Conservation (phyloP, 202 grass and related monocot genomes). For the Digitaria exilis region DNA sequence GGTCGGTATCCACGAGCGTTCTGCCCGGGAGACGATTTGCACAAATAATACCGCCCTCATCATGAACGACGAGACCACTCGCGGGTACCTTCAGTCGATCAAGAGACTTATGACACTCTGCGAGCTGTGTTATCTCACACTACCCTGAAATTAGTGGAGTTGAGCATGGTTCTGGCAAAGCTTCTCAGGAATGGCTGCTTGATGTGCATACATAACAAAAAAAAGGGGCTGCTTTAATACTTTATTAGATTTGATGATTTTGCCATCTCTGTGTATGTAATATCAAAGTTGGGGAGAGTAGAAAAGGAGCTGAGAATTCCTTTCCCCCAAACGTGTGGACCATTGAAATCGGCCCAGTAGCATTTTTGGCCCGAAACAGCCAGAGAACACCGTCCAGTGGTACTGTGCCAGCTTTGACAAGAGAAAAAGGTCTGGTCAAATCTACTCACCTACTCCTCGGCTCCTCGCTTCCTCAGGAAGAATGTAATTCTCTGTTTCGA, state of each 20-base stretch:
- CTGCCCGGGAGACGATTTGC: conserved; percentile 88
- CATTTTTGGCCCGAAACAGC: too few species aligned
- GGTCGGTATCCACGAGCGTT: conserved; percentile 97
- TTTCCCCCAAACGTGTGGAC: too few species aligned
- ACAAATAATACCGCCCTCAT: conserved; percentile 82
- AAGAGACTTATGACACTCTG: conserved; percentile 93
- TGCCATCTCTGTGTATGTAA: conserved; percentile 30
- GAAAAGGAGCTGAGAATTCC: too few species aligned
- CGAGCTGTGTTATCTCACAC: conserved; percentile 64
- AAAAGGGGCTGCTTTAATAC: conserved; percentile 31
- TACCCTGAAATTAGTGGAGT: conserved; percentile 87
- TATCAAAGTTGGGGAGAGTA: too few species aligned
- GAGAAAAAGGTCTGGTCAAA: too few species aligned
- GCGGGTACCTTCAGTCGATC: conserved; percentile 77
- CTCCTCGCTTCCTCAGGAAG: too few species aligned
- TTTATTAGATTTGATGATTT: conserved; percentile 1
- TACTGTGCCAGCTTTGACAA: too few species aligned
- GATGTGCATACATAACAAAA: conserved; percentile 45
- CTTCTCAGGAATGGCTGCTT: conserved; percentile 58
- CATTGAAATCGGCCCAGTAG: too few species aligned
- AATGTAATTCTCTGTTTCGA: too few species aligned
- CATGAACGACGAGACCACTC: conserved; percentile 94
- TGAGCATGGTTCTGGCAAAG: too few species aligned
- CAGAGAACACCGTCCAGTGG: too few species aligned
- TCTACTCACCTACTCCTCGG: too few species aligned